Conservation (phyloP, 2,329 filamentous ascomycete species). For the Colletotrichum sp. region DNA sequence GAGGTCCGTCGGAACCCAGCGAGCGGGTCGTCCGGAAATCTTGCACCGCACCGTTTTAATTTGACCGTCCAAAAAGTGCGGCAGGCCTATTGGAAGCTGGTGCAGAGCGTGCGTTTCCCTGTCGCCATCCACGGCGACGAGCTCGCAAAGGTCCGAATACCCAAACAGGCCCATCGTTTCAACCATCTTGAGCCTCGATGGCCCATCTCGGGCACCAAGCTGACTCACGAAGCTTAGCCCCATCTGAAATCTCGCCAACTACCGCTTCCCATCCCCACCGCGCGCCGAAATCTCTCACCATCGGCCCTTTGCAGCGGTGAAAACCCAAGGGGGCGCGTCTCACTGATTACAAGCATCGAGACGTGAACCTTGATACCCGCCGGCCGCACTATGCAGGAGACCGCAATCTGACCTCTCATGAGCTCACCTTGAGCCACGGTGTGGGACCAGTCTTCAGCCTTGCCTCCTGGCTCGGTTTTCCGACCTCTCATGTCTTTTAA, state of each 20-base stretch:
- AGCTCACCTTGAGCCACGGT: not conserved
- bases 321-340: not conserved
- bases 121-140: not conserved
- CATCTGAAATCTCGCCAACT: conserved; percentile 15
- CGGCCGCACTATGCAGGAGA: not conserved
- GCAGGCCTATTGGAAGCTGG: not conserved
- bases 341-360: not conserved
- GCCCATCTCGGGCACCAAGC: conserved; percentile 17
- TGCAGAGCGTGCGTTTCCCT: not conserved
- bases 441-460: conserved; percentile 13
- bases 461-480: conserved; percentile 8
- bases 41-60: not conserved
- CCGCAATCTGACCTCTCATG: not conserved
- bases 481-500: not conserved
- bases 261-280: conserved; percentile 11
- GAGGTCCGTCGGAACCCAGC: conserved; percentile 5
- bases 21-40: not conserved
- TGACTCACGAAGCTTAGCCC: conserved; percentile 14
- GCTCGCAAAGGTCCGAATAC: not conserved
- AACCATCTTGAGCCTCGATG: not conserved
- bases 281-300: conserved; percentile 12
- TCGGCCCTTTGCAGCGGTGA: conserved; percentile 19
- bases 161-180: conserved; percentile 12
- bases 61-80: not conserved
- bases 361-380: conserved; percentile 11